These are phyloP conservation scores for Brettanomyces bruxellensis DNA, from an alignment of 805 yeast genomes.

Conservation along the genomic window DNA sequence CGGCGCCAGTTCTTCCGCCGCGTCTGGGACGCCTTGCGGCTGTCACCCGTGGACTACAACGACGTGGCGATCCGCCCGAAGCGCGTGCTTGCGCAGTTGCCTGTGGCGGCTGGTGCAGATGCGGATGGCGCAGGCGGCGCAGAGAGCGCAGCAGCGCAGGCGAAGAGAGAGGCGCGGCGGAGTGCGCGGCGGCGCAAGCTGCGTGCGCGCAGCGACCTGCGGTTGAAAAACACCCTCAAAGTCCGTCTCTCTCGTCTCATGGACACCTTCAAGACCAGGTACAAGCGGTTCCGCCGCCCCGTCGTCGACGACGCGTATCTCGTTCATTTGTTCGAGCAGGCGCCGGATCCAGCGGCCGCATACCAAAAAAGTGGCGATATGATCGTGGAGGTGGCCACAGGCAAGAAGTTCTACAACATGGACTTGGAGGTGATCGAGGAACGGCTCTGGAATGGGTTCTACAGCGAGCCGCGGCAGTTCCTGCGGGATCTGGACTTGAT, in stretches of 20 bases:
- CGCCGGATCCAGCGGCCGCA: slow-evolving; percentile 25
- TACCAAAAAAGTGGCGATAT: slow-evolving; percentile 54
- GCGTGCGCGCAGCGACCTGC: slow-evolving; percentile 48
- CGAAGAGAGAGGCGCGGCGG: background rate
- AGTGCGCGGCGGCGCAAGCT: slow-evolving; percentile 35
- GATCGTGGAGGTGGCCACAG: slow-evolving; percentile 76
- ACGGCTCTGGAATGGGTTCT: slow-evolving; percentile 92
- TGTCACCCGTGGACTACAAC: slow-evolving; percentile 66
- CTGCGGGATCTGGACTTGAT: slow-evolving; percentile 79
- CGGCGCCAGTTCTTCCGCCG: slow-evolving; percentile 47
- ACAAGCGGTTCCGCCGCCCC: slow-evolving; percentile 87
- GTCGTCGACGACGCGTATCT: slow-evolving; percentile 69
- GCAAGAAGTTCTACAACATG: slow-evolving; percentile 71
- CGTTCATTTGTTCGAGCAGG: slow-evolving; percentile 69
- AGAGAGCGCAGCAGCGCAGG: no score
- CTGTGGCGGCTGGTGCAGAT: background rate
- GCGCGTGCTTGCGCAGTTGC: slow-evolving; percentile 27
- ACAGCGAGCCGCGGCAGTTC: slow-evolving; percentile 87
- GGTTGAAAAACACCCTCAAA: slow-evolving; percentile 75
- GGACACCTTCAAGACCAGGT: slow-evolving; percentile 82
- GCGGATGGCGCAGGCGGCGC: background rate
- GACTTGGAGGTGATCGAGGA: slow-evolving; percentile 92
- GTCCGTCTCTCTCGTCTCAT: slow-evolving; percentile 78
- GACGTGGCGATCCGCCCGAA: slow-evolving; percentile 52
- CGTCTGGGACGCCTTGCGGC: slow-evolving; percentile 43